Evolutionary conservation across 2,329 filamentous ascomycete species (phyloP).

Genomic region (Lasiodiplodia hormozganensis): DNA sequence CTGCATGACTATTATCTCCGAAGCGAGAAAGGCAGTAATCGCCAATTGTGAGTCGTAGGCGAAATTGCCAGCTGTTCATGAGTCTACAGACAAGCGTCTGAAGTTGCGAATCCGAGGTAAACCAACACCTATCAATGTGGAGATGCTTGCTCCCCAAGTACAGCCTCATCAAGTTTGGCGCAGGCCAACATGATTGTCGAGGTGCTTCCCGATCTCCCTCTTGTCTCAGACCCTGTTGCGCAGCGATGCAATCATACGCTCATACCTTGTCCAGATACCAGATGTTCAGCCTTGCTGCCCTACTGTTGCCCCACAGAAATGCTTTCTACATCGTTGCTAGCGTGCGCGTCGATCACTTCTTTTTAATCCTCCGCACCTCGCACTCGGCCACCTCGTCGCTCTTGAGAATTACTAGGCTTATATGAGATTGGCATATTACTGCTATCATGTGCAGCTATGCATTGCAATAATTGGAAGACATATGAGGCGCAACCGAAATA

Average conservation of each 20-base stretch:
- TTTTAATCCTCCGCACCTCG: background rate
- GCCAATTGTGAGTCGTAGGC: background rate
- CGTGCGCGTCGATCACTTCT: background rate
- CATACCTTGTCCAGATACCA: background rate
- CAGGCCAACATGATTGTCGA: background rate
- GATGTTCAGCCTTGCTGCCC: background rate
- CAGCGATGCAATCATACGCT: background rate
- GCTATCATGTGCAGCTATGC: background rate
- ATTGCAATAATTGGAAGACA: background rate
- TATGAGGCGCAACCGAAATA: background rate
- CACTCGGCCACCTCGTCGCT: background rate
- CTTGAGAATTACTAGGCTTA: background rate
- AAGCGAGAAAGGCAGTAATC: background rate
- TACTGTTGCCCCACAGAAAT: background rate
- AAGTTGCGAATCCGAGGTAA: background rate
- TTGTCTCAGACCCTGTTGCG: background rate
- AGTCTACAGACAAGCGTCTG: background rate
- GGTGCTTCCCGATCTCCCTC: background rate
- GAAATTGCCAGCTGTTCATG: background rate
- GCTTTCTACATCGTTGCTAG: background rate
- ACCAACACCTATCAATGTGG: background rate
- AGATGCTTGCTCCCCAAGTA: background rate
- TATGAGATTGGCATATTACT: background rate
- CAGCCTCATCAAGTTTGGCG: background rate
- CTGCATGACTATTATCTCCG: constrained; percentile 1